Base-by-base conservation (phyloP, 1,139 yeast genomes). In the Pichia sp. region DNA sequence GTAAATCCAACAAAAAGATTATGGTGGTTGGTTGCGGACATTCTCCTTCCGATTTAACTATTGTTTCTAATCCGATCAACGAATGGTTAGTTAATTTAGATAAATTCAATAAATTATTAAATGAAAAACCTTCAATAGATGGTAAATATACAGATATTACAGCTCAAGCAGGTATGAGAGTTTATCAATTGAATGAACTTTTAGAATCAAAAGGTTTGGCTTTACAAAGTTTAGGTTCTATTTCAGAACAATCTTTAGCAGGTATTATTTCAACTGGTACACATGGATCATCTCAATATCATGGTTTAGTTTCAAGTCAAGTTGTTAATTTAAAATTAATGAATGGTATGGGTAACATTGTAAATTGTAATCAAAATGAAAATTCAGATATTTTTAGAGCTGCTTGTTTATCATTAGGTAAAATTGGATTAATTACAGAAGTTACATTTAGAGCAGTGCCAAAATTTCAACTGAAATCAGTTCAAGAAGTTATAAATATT, bases 181-280 rank as follows among this genome's bases (percentile, higher is more conserved):
- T 91, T n/a, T 81, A 69, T 58, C 83, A 87, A 59, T 66, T 91
- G 56, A 88, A 86, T 59, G 78, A 78, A 11, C 70, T 72, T 47
- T 69, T 89, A 47, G 80, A 78, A 30, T 50, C 66, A 14, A 70
- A 76, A 50, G 78, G 83, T 1, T 73, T 86, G 51, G 95, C 96
- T 5, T 69, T 91, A 47, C 97, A 91, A 63, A 89, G 85, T 57
- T 68, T 91, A 58, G 98, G 97, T 1, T 88, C 96, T 2, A 91
- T 91, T 47, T 80, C 94, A 34, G 96, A 88, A 50, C 98, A 91
- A 60, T 84, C 95, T 14, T 70, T 88, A 33, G 98, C 95, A 3
- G 98, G 98, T 5, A 78, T 89, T 50, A 87, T 91, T 38, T 84
- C 95, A 2, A 91, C 98, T 0, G 97, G 97, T 29, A 88, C 97